These are phyloP conservation scores for Sphenostylis stenocarpa DNA, from an alignment of 306 rosid species.

Conservation along the genomic window DNA sequence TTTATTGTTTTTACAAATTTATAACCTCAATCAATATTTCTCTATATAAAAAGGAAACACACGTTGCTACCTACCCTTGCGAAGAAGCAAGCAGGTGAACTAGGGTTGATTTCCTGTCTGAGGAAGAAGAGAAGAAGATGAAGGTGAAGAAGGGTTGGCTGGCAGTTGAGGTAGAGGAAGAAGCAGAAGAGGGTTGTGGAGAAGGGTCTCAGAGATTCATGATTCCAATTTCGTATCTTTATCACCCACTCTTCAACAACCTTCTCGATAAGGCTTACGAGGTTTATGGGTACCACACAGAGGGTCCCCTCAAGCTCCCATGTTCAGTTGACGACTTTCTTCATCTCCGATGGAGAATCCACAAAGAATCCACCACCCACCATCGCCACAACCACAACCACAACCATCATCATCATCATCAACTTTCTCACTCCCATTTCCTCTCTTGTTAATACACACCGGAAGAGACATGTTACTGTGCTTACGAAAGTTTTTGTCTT, in stretches of 20 bases:
- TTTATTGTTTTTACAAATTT: too few relatives aligned
- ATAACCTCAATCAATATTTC: background rate
- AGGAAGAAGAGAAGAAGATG: background rate
- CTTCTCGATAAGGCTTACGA: conserved; percentile 65
- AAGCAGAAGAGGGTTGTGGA: conserved; percentile 30
- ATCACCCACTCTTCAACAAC: conserved; percentile 58
- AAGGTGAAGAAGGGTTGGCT: conserved; percentile 79
- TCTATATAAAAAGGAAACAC: background rate
- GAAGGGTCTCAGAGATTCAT: conserved; percentile 40
- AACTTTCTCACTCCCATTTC: conserved; percentile 45
- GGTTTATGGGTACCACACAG: conserved; percentile 59
- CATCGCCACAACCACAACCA: conserved; percentile 9
- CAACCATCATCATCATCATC: background rate
- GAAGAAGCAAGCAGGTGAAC: background rate
- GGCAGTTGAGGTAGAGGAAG: conserved; percentile 53
- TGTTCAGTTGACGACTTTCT: conserved; percentile 68
- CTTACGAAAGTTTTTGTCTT: background rate
- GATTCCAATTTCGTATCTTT: conserved; percentile 61
- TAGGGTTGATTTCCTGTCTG: background rate
- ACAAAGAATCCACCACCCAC: conserved; percentile 44
- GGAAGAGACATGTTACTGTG: background rate
- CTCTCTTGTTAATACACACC: conserved; percentile 43
- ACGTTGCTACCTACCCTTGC: background rate
- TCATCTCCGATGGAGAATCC: conserved; percentile 59
- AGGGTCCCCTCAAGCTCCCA: conserved; percentile 63